Conservation (phyloP, 495 filamentous ascomycete species). For the Xylaria palmicola region DNA sequence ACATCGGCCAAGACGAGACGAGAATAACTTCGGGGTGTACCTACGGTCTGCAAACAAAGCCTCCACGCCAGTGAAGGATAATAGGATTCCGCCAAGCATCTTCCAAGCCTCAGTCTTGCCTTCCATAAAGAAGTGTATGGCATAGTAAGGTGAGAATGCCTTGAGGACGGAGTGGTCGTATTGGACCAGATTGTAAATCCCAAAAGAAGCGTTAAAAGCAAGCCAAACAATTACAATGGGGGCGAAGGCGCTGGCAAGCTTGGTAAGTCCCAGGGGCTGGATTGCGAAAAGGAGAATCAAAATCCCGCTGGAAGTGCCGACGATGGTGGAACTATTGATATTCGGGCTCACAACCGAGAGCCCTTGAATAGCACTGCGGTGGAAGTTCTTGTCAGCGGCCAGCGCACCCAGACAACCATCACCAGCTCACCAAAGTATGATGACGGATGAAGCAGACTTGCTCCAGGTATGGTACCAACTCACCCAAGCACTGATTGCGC, state of each 20-base stretch:
- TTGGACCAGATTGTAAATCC: slow-evolving; percentile 68
- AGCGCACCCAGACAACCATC: too few species aligned
- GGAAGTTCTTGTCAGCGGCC: background rate
- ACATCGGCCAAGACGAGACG: background rate
- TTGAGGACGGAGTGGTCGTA: slow-evolving; percentile 65
- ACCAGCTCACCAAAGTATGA: too few species aligned
- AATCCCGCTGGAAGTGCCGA: slow-evolving; percentile 68
- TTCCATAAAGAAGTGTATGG: slow-evolving; percentile 59
- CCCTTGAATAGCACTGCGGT: slow-evolving; percentile 59
- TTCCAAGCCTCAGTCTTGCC: slow-evolving; percentile 64
- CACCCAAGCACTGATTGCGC: slow-evolving; percentile 65
- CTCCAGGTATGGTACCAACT: background rate
- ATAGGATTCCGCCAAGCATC: slow-evolving; percentile 65
- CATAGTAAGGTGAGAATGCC: slow-evolving; percentile 68
- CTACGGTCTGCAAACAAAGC: slow-evolving; percentile 66
- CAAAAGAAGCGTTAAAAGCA: slow-evolving; percentile 62
- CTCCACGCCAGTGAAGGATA: slow-evolving; percentile 74
- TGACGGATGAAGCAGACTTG: background rate
- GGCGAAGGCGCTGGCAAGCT: slow-evolving; percentile 63
- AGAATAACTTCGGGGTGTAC: background rate
- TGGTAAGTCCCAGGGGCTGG: slow-evolving; percentile 69
- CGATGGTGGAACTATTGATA: slow-evolving; percentile 54
- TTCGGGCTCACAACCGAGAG: slow-evolving; percentile 48
- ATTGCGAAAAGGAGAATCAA: slow-evolving; percentile 65
- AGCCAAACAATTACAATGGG: slow-evolving; percentile 77